These are phyloP conservation scores for Apiospora kogelbergensis DNA, from an alignment of 2,329 filamentous ascomycete species.

Conservation along the genomic window DNA sequence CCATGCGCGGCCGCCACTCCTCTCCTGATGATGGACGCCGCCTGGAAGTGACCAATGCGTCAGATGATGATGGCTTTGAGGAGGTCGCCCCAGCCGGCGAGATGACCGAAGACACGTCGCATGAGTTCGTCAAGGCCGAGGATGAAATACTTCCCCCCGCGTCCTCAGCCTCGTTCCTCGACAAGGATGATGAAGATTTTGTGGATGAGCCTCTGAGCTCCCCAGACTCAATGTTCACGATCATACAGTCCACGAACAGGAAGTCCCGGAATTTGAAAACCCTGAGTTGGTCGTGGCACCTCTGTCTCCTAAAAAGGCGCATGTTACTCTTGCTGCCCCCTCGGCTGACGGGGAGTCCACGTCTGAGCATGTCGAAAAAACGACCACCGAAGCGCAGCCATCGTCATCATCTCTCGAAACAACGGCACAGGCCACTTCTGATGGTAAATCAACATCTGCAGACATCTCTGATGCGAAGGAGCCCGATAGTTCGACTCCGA, in stretches of 20 bases:
- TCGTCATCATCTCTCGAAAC: background rate
- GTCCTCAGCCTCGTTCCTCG: conserved; percentile 42
- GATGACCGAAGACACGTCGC: conserved; percentile 70
- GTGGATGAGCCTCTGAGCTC: conserved; percentile 77
- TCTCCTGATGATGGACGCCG: conserved; percentile 62
- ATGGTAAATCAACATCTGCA: background rate
- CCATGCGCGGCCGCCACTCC: conserved; percentile 54
- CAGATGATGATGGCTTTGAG: conserved; percentile 91
- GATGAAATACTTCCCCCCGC: conserved; percentile 44
- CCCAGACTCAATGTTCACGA: conserved; percentile 60
- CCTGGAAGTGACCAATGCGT: conserved; percentile 76
- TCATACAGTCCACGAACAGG: conserved; percentile 52
- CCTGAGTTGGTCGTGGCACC: conserved; percentile 57
- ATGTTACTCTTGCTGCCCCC: background rate
- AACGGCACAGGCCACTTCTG: background rate
- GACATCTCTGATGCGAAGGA: background rate
- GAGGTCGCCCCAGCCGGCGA: conserved; percentile 74
- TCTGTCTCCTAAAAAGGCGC: conserved; percentile 51
- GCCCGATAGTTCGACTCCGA: background rate
- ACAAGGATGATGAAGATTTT: conserved; percentile 71
- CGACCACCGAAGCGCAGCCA: background rate
- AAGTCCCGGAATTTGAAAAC: conserved; percentile 50
- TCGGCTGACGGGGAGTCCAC: background rate
- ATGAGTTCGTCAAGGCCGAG: conserved; percentile 64
- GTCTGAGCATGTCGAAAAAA: background rate